These are phyloP conservation scores for Aureobasidium lini DNA, from an alignment of 2,329 filamentous ascomycete genomes.

Conservation along the genomic window DNA sequence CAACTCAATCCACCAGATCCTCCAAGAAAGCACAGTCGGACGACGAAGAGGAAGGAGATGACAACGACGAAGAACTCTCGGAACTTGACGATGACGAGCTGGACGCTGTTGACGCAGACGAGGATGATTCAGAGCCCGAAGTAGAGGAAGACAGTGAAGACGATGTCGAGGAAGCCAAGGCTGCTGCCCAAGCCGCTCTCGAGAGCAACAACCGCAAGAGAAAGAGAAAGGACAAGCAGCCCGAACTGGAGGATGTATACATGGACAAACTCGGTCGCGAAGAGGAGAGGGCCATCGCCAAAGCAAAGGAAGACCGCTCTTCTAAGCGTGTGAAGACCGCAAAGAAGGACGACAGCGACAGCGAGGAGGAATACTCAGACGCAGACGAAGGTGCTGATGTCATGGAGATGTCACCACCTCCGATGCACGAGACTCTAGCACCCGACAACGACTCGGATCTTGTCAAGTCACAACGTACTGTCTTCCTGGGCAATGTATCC, in stretches of 20 bases:
- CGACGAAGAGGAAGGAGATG: conserved; percentile 26
- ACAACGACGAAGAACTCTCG: conserved; percentile 20
- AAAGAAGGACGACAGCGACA: conserved; percentile 23
- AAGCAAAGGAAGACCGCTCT: conserved; percentile 5
- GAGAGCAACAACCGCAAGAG: conserved; percentile 46
- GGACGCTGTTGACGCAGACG: conserved; percentile 24
- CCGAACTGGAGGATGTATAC: conserved; percentile 37
- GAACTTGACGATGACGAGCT: conserved; percentile 24
- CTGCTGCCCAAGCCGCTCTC: conserved; percentile 18
- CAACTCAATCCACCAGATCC: conserved; percentile 13
- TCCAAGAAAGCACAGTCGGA: conserved; percentile 5
- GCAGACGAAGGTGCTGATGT: conserved; percentile 31
- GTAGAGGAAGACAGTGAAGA: conserved; percentile 21
- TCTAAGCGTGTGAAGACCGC: conserved; percentile 18
- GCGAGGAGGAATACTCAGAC: conserved; percentile 28
- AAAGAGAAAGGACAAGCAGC: conserved; percentile 38
- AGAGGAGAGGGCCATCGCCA: conserved; percentile 26
- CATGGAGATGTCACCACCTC: conserved; percentile 48
- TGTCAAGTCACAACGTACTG: conserved; percentile 80
- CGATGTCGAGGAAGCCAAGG: conserved; percentile 20
- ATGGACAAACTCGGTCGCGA: conserved; percentile 54
- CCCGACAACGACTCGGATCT: conserved; percentile 49
- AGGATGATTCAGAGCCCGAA: conserved; percentile 27
- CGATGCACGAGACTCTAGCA: conserved; percentile 44
- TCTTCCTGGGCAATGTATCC: conserved; percentile 90